Conservation (phyloP, 169 alveolate genomes). For the Plasmodium relictum region DNA sequence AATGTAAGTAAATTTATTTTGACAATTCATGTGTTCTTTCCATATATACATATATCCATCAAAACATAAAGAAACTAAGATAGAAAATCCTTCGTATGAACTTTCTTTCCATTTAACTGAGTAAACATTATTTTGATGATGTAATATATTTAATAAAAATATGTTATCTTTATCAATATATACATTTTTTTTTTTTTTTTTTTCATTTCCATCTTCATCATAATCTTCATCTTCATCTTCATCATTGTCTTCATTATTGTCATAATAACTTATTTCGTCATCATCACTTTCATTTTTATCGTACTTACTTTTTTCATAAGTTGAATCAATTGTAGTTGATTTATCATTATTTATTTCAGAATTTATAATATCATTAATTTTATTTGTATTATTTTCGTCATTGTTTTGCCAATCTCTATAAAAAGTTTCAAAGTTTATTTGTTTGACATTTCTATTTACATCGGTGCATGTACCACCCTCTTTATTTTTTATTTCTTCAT, state of each 20-base stretch:
- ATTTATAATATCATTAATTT: neutral
- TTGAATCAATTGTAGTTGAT: neutral
- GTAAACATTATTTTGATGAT: conserved; percentile 57
- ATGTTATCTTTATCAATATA: conserved; percentile 40
- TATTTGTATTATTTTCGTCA: conserved; percentile 2
- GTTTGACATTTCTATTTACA: conserved; percentile 53
- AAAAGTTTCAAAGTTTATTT: conserved; percentile 14
- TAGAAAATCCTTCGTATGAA: conserved; percentile 22
- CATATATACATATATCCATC: conserved; percentile 77
- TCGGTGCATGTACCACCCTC: conserved; percentile 75
- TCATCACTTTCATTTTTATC: neutral
- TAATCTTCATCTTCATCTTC: conserved; percentile 1
- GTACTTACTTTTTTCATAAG: neutral
- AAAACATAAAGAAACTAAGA: conserved; percentile 45
- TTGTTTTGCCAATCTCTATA: conserved; percentile 12
- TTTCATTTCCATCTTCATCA: neutral
- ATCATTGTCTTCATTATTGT: neutral
- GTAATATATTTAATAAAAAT: conserved; percentile 48
- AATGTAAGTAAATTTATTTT: conserved; percentile 59
- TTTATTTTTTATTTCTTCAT: conserved; percentile 12
- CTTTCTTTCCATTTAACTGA: conserved; percentile 72
- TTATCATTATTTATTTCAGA: neutral
- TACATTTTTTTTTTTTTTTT: conserved; percentile 12
- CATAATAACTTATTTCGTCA: too few relatives aligned
- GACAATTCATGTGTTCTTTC: conserved; percentile 58